Percentiles rank a stretch among this genome's conserved stretches.
phyloP scores from a whole-genome alignment of 2,329 filamentous ascomycete species.

The Tothia fuscella region DNA sequence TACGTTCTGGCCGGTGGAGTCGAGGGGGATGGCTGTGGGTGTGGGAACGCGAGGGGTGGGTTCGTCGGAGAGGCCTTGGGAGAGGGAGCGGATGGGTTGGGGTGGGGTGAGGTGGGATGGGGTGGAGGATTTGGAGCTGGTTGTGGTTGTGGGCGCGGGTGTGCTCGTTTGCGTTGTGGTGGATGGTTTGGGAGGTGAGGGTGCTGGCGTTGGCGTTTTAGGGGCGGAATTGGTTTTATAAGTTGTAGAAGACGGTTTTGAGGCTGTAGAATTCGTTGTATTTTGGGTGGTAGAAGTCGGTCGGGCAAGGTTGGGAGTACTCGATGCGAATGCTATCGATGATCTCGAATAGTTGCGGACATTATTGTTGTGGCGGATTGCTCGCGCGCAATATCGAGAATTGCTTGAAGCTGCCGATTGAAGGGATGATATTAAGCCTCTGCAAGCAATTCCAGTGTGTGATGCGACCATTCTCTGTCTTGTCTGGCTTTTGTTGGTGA shows the following conservation, averaged over 20 bases:
- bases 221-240: neutral
- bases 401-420: neutral
- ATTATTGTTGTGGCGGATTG: neutral
- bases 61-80: conserved; percentile 13
- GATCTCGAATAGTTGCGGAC: neutral
- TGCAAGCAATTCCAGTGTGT: neutral
- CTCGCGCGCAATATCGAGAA: neutral
- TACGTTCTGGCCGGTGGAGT: conserved; percentile 40
- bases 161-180: too few relatives aligned
- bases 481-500: too few relatives aligned
- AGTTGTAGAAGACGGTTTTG: neutral
- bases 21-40: conserved; percentile 34
- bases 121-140: neutral
- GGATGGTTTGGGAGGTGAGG: neutral
- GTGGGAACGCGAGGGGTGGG: conserved; percentile 27
- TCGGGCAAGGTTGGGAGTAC: conserved; percentile 4
- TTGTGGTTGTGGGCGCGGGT: neutral
- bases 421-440: neutral
- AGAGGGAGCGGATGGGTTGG: conserved; percentile 7
- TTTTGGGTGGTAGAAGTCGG: conserved; percentile 3
- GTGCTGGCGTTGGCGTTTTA: neutral
- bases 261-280: neutral
- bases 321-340: neutral
- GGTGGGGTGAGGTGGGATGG: too few relatives aligned
- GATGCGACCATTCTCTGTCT: neutral